Conservation (phyloP, 2,329 filamentous ascomycete genomes). For the Apiospora arundinis region DNA sequence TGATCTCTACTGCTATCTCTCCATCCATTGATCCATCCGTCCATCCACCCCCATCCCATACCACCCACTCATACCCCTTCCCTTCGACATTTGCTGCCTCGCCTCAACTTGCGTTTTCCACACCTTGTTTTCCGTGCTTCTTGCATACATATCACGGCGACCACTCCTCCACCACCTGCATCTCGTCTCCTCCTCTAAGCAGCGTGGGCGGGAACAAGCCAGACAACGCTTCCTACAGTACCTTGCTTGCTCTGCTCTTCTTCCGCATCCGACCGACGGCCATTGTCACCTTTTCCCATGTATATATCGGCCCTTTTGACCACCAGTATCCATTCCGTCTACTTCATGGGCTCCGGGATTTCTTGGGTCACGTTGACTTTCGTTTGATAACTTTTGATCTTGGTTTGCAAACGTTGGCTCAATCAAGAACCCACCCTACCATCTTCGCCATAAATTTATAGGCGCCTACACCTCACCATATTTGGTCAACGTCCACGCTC, state of each 20-base stretch:
- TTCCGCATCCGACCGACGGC: conserved; percentile 9
- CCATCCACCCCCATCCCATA: conserved; percentile 1
- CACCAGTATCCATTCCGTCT: conserved; percentile 6
- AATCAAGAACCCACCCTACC: neutral
- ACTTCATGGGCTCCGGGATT: neutral
- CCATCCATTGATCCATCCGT: neutral
- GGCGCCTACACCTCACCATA: neutral
- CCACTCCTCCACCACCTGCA: conserved; percentile 5
- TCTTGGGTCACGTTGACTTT: conserved; percentile 3
- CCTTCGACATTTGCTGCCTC: conserved; percentile 17
- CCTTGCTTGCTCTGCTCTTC: conserved; percentile 2
- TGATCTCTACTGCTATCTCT: neutral
- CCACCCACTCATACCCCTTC: conserved; percentile 18
- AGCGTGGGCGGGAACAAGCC: neutral
- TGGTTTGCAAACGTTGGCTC: conserved; percentile 4
- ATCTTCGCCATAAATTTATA: neutral
- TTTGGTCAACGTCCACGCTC: neutral
- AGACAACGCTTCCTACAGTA: neutral
- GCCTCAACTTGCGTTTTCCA: conserved; percentile 12
- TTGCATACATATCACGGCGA: conserved; percentile 12
- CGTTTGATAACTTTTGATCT: conserved; percentile 7
- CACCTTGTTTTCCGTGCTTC: conserved; percentile 18
- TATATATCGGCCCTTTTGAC: conserved; percentile 19
- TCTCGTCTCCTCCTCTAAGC: neutral
- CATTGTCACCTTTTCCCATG: conserved; percentile 5